Percentiles rank a stretch among this genome's conserved stretches.
Evolutionary conservation across 1,284 basidiomycete genomes (phyloP).

Genomic region (Cystobasidium sp.): DNA sequence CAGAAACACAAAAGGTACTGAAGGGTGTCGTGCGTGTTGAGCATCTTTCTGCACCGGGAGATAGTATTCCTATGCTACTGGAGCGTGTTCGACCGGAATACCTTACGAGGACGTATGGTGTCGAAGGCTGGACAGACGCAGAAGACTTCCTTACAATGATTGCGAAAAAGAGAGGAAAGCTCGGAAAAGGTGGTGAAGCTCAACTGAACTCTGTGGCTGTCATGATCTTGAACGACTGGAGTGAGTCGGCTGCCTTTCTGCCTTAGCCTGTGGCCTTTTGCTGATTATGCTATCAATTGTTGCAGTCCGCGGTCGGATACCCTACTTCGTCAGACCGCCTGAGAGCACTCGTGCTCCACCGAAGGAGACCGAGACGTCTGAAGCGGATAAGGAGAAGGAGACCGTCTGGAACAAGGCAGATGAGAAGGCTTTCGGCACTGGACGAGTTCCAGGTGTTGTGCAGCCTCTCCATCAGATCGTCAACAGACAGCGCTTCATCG

Average conservation of each 20-base stretch:
- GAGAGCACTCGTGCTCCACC: conserved; percentile 49
- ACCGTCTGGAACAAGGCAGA: conserved; percentile 51
- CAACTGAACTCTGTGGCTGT: conserved; percentile 91
- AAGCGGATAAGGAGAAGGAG: conserved; percentile 47
- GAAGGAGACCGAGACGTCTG: conserved; percentile 47
- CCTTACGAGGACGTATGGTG: conserved; percentile 85
- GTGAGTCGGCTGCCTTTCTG: conserved; percentile 4
- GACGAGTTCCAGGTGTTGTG: conserved; percentile 63
- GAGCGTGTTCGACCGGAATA: conserved; percentile 90
- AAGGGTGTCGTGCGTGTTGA: conserved; percentile 98
- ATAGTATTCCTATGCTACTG: conserved; percentile 88
- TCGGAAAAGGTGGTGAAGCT: conserved; percentile 93
- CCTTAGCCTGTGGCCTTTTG: not conserved
- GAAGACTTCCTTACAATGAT: conserved; percentile 83
- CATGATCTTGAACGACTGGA: conserved; percentile 74
- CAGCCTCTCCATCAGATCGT: conserved; percentile 65
- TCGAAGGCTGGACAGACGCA: conserved; percentile 67
- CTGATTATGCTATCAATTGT: not conserved
- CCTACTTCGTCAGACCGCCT: conserved; percentile 61
- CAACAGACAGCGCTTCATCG: conserved; percentile 64
- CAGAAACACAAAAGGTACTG: conserved; percentile 88
- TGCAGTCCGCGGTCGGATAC: conserved; percentile 83
- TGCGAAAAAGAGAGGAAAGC: conserved; percentile 86
- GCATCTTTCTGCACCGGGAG: conserved; percentile 88
- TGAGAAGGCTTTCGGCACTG: conserved; percentile 48